Evolutionary conservation across 192 early-diverging fungal species (phyloP).

Genomic region (Endogone sp.): DNA sequence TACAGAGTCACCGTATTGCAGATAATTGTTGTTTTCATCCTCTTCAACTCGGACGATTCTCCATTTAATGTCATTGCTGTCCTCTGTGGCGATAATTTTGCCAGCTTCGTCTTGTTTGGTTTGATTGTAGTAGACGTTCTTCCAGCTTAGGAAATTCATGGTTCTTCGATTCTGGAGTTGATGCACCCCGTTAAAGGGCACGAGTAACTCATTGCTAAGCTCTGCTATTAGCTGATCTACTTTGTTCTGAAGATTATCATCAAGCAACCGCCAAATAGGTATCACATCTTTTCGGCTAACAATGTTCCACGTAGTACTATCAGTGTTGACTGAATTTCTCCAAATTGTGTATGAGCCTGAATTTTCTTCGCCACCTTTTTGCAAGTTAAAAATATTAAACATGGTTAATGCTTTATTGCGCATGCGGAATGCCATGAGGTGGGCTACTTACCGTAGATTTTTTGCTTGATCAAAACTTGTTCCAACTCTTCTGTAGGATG

Average conservation of each 20-base stretch:
- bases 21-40: neutral
- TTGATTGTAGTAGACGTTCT: neutral
- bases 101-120: no score
- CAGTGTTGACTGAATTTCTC: neutral
- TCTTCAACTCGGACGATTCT: neutral
- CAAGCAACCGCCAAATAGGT: neutral
- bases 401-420: no score
- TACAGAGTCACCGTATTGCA: neutral
- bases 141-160: neutral
- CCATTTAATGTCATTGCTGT: neutral
- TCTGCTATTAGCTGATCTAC: no score
- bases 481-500: no score
- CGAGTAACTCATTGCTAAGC: neutral
- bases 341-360: neutral
- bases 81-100: neutral
- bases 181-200: neutral
- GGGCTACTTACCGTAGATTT: no score
- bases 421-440: no score
- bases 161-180: neutral
- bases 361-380: neutral
- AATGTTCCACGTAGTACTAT: neutral
- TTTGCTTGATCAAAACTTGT: no score
- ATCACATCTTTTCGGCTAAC: neutral
- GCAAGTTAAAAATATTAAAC: no score
- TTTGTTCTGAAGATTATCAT: neutral